Evolutionary conservation across 352 stramenopile genomes (phyloP).

Genomic region (Globisporangium viniferum): DNA sequence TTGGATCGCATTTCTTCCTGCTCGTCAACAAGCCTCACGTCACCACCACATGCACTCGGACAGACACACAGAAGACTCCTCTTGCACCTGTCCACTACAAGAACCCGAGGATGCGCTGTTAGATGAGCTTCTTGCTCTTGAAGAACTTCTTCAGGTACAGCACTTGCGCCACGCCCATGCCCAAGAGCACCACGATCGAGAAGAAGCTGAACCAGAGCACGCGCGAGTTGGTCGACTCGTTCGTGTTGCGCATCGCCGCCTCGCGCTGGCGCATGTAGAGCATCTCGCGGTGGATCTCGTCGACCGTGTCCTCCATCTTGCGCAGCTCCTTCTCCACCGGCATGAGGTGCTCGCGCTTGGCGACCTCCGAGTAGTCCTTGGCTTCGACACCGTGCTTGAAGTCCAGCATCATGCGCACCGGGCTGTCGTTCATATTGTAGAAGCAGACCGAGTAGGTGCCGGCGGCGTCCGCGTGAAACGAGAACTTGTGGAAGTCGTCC

Average conservation of each 20-base stretch:
- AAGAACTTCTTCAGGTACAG: conserved; percentile 91
- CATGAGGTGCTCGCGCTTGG: conserved; percentile 88
- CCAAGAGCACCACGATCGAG: conserved; percentile 81
- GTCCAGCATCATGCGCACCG: conserved; percentile 74
- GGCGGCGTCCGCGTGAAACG: conserved; percentile 65
- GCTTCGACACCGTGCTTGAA: conserved; percentile 87
- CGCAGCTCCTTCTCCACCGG: conserved; percentile 85
- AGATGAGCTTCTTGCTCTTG: conserved; percentile 92
- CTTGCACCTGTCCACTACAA: background rate
- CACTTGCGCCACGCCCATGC: conserved; percentile 86
- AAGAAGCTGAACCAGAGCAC: conserved; percentile 91
- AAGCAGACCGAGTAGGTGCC: conserved; percentile 83
- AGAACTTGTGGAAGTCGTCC: conserved; percentile 83
- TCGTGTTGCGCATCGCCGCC: conserved; percentile 84
- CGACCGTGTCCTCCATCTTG: conserved; percentile 88
- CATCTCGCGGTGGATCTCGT: conserved; percentile 89
- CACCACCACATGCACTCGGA: background rate
- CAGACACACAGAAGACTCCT: background rate
- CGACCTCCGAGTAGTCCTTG: conserved; percentile 88
- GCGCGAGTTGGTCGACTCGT: conserved; percentile 87
- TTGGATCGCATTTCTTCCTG: background rate
- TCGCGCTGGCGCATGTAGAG: conserved; percentile 89
- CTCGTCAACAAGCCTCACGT: background rate
- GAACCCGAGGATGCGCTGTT: conserved; percentile 14
- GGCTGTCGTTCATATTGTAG: conserved; percentile 74